These are phyloP conservation scores for Glutinoglossum americanum DNA, from an alignment of 495 filamentous ascomycete genomes.

Conservation along the genomic window DNA sequence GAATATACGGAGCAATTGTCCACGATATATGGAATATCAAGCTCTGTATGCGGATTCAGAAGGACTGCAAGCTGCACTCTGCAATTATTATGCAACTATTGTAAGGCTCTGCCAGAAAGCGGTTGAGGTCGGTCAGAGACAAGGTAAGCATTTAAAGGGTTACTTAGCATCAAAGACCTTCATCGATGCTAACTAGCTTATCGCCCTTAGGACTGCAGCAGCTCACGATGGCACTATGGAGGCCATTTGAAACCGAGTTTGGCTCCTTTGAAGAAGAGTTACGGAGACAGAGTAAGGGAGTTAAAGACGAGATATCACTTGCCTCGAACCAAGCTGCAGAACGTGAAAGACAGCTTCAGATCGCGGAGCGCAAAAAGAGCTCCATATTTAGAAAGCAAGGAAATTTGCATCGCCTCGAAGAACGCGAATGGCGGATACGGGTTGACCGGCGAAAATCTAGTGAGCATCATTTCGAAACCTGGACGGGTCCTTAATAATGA, in stretches of 20 bases:
- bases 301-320: constrained; percentile 10
- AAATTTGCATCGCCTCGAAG: not conserved
- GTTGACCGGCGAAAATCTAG: not conserved
- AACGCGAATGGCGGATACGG: constrained; percentile 4
- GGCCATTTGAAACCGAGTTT: constrained; percentile 12
- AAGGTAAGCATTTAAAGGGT: not conserved
- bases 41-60: constrained; percentile 14
- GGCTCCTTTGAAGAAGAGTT: constrained; percentile 5
- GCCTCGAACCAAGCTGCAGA: constrained; percentile 10
- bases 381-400: not conserved
- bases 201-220: not conserved
- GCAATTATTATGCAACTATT: constrained; percentile 17
- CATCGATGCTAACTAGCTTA: not conserved
- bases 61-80: constrained; percentile 16
- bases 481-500: not conserved
- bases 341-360: not conserved
- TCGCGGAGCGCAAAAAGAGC: not conserved
- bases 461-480: not conserved
- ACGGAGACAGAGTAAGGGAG: constrained; percentile 2
- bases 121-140: constrained; percentile 11
- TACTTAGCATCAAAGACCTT: not conserved
- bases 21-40: constrained; percentile 17
- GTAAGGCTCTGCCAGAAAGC: constrained; percentile 16
- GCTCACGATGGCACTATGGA: not conserved
- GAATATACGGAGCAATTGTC: constrained; percentile 9